phyloP scores from a whole-genome alignment of 805 yeast species.

The Candida broadrunensis region DNA sequence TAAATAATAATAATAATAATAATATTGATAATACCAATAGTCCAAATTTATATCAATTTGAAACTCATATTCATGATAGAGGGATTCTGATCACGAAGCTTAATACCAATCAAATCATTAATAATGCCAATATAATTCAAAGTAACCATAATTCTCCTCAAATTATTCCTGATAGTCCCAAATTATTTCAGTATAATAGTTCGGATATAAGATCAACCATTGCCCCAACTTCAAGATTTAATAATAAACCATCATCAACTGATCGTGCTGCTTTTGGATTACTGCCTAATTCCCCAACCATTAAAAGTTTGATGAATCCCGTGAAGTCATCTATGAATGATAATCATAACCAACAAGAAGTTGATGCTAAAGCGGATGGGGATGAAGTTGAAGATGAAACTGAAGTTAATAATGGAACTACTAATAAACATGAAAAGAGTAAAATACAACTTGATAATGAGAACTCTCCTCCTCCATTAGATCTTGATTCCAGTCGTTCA shows the following conservation, averaged over 20 bases:
- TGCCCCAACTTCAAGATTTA: neutral
- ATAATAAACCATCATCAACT: neutral
- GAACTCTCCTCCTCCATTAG: neutral
- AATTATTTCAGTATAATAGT: conserved; percentile 3
- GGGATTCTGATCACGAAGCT: neutral
- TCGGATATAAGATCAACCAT: conserved; percentile 10
- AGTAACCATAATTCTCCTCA: neutral
- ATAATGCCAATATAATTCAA: neutral
- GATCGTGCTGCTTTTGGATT: neutral
- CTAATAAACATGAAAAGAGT: neutral
- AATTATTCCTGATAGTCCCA: neutral
- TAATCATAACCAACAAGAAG: neutral
- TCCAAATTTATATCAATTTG: neutral
- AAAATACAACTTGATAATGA: neutral
- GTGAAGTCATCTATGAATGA: neutral
- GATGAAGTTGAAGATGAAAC: neutral
- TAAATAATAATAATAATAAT: neutral
- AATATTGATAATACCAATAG: neutral
- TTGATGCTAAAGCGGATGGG: neutral
- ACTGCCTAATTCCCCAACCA: conserved; percentile 9
- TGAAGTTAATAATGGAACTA: neutral
- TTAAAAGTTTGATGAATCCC: conserved; percentile 9
- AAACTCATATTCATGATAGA: conserved; percentile 1
- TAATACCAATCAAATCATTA: neutral
- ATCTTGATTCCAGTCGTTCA: neutral